Evolutionary conservation across 352 stramenopile species (phyloP).

Genomic region (Globisporangium spiculum): DNA sequence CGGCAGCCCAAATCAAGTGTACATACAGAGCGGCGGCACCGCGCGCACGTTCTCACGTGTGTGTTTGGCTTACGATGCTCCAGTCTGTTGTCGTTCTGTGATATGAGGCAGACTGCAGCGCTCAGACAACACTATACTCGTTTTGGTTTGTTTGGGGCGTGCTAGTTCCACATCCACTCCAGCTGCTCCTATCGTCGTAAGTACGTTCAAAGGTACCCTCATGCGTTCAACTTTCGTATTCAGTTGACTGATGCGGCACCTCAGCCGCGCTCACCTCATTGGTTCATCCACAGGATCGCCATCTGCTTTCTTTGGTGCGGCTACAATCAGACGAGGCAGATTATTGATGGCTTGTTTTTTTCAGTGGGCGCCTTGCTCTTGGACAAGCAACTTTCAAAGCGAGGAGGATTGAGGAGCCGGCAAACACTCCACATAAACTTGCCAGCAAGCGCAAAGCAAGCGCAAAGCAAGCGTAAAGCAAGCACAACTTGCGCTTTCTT

Average conservation of each 20-base stretch:
- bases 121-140: background rate
- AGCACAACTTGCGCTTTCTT: background rate
- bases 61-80: background rate
- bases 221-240: background rate
- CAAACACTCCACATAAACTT: slow-evolving; percentile 1
- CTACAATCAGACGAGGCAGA: slow-evolving; percentile 8
- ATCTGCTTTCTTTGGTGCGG: slow-evolving; percentile 4
- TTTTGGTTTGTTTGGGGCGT: background rate
- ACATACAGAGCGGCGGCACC: background rate
- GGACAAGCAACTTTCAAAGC: background rate
- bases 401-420: background rate
- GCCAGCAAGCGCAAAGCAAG: background rate
- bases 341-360: slow-evolving; percentile 2
- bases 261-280: slow-evolving; percentile 1
- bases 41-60: background rate
- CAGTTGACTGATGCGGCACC: background rate
- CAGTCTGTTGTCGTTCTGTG: background rate
- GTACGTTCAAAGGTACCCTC: background rate
- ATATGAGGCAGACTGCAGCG: background rate
- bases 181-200: background rate
- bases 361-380: slow-evolving; percentile 3
- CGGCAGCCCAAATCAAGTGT: background rate
- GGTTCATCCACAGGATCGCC: background rate
- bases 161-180: background rate
- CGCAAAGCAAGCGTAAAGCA: background rate